Evolutionary conservation across 1,284 basidiomycete genomes (phyloP).

Genomic region (Golubevia pallescens): DNA sequence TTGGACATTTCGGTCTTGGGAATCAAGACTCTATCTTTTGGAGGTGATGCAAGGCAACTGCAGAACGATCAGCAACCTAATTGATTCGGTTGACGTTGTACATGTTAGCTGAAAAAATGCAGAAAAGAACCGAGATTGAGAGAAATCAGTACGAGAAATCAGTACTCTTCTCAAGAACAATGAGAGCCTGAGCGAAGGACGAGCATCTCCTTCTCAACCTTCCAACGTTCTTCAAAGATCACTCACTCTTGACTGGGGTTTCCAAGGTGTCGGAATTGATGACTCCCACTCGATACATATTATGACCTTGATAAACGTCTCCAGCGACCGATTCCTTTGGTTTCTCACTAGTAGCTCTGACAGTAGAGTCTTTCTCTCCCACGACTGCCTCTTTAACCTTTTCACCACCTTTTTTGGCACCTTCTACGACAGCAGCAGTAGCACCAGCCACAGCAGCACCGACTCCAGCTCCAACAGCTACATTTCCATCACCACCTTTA

Average conservation of each 20-base stretch:
- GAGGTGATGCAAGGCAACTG: too few species aligned
- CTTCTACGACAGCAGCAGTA: slow-evolving; percentile 18
- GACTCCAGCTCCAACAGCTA: slow-evolving; percentile 14
- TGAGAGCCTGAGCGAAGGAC: too few species aligned
- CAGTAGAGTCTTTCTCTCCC: slow-evolving; percentile 3
- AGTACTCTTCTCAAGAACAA: too few species aligned
- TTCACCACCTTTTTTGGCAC: slow-evolving; percentile 17
- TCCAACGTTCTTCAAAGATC: background rate
- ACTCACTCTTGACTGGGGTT: slow-evolving; percentile 34
- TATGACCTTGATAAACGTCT: slow-evolving; percentile 16
- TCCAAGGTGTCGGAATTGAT: slow-evolving; percentile 36
- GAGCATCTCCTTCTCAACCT: too few species aligned
- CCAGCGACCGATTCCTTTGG: slow-evolving; percentile 3
- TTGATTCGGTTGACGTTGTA: slow-evolving; percentile 16
- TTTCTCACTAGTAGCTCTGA: slow-evolving; percentile 1
- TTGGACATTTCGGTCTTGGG: too few species aligned
- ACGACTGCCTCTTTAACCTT: background rate
- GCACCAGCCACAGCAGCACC: slow-evolving; percentile 20
- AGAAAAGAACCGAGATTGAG: too few species aligned
- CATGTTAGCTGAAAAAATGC: slow-evolving; percentile 11
- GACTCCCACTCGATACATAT: slow-evolving; percentile 51
- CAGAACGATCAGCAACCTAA: slow-evolving; percentile 11
- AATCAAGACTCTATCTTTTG: too few species aligned
- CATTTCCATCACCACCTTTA: slow-evolving; percentile 13
- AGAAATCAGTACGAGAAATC: too few species aligned